phyloP scores from a whole-genome alignment of 2,329 filamentous ascomycete genomes.

The Hypoxylon sp. region DNA sequence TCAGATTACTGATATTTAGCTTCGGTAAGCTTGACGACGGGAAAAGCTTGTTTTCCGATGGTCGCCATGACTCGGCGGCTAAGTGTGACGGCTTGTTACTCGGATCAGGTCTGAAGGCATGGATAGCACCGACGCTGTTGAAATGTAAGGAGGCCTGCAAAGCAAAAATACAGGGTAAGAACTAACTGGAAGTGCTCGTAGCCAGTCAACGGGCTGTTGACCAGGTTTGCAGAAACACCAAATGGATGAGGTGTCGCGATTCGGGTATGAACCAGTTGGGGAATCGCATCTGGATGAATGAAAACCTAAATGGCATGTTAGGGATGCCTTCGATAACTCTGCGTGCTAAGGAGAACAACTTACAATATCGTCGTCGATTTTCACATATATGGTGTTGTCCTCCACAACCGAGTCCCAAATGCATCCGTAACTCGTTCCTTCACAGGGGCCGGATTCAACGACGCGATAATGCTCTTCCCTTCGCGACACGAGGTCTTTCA shows the following conservation, averaged over 20 bases:
- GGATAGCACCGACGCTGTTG: slow-evolving; percentile 60
- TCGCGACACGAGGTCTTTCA: slow-evolving; percentile 57
- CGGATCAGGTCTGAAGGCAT: slow-evolving; percentile 67
- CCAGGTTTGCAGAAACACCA: slow-evolving; percentile 68
- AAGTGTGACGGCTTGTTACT: slow-evolving; percentile 47
- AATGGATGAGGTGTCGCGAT: slow-evolving; percentile 65
- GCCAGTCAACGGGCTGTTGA: slow-evolving; percentile 68
- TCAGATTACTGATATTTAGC: slow-evolving; percentile 42
- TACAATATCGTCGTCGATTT: slow-evolving; percentile 63
- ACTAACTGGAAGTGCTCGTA: slow-evolving; percentile 65
- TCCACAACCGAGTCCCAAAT: slow-evolving; percentile 54
- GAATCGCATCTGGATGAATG: slow-evolving; percentile 60
- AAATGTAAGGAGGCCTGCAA: neutral
- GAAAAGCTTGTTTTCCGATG: slow-evolving; percentile 52
- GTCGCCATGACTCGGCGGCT: slow-evolving; percentile 57
- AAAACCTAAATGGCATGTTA: slow-evolving; percentile 45
- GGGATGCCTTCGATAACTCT: neutral
- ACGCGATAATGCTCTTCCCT: slow-evolving; percentile 57
- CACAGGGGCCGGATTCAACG: slow-evolving; percentile 54
- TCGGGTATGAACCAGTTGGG: slow-evolving; percentile 67
- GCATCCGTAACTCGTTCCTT: slow-evolving; percentile 56
- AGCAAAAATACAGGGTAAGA: neutral
- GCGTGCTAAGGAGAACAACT: slow-evolving; percentile 39
- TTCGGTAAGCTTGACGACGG: slow-evolving; percentile 42
- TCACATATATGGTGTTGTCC: slow-evolving; percentile 59